These are phyloP conservation scores for Clonostachys solani DNA, from an alignment of 2,329 filamentous ascomycete genomes.

Conservation along the genomic window DNA sequence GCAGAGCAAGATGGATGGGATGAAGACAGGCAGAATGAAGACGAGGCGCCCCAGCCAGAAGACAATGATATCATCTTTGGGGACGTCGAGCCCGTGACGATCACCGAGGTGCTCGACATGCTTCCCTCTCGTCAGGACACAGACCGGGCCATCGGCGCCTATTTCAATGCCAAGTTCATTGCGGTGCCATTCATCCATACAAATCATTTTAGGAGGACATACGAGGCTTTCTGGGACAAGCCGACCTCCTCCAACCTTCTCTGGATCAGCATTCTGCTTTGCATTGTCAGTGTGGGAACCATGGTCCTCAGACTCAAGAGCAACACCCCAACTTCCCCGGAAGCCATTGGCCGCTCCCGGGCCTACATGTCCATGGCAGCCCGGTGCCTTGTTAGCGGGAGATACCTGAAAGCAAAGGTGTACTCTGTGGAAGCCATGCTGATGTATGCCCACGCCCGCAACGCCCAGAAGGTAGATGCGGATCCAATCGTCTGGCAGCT, in stretches of 20 bases:
- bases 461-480: slow-evolving; percentile 31
- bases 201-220: slow-evolving; percentile 41
- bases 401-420: slow-evolving; percentile 37
- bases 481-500: slow-evolving; percentile 42
- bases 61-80: slow-evolving; percentile 26
- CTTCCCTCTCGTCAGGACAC: slow-evolving; percentile 28
- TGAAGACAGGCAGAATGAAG: neutral
- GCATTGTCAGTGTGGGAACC: slow-evolving; percentile 35
- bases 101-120: slow-evolving; percentile 21
- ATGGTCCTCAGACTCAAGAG: slow-evolving; percentile 22
- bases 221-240: slow-evolving; percentile 40
- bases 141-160: slow-evolving; percentile 27
- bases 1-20: slow-evolving; percentile 7
- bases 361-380: slow-evolving; percentile 29
- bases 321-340: neutral
- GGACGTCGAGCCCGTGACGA: slow-evolving; percentile 14
- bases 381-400: slow-evolving; percentile 41
- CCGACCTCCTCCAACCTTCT: slow-evolving; percentile 33
- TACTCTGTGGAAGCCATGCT: slow-evolving; percentile 45
- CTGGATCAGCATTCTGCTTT: slow-evolving; percentile 47
- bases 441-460: slow-evolving; percentile 36
- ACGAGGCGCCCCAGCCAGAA: neutral
- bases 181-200: slow-evolving; percentile 31
- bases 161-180: slow-evolving; percentile 32
- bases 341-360: slow-evolving; percentile 7